Percentiles rank a stretch among this genome's conserved stretches.
phyloP scores from a whole-genome alignment of 2,329 filamentous ascomycete genomes.

The Hypoxylon sp. region DNA sequence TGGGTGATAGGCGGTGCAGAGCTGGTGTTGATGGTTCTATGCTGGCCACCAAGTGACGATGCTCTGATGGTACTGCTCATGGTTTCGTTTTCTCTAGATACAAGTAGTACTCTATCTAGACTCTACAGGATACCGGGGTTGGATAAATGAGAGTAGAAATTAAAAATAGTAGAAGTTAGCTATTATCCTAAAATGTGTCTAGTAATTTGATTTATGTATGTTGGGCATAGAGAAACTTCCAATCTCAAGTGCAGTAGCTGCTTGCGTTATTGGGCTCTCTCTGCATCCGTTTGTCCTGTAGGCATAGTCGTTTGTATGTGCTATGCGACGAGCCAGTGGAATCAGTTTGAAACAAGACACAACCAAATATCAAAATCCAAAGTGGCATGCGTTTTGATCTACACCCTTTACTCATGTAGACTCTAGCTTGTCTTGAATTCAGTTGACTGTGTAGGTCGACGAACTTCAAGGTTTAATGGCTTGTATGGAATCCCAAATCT shows the following conservation, averaged over 20 bases:
- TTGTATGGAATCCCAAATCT: no score
- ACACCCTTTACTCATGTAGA: no score
- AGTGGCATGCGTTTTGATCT: slow-evolving; percentile 5
- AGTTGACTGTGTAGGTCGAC: no score
- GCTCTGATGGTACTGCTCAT: no score
- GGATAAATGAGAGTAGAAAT: background rate
- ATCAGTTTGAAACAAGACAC: slow-evolving; percentile 13
- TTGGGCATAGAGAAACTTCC: background rate
- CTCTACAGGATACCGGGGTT: background rate
- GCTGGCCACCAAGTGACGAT: no score
- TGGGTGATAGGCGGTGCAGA: background rate
- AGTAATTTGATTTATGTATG: slow-evolving; percentile 3
- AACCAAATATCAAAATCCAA: slow-evolving; percentile 4
- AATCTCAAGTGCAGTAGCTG: background rate
- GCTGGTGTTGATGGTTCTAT: slow-evolving; percentile 10
- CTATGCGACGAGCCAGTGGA: slow-evolving; percentile 7
- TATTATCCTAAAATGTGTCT: slow-evolving; percentile 1
- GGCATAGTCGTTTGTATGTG: slow-evolving; percentile 25
- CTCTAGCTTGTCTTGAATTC: no score
- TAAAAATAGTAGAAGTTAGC: background rate
- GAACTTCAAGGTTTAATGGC: no score
- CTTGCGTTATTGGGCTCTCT: slow-evolving; percentile 9
- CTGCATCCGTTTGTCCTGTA: slow-evolving; percentile 22
- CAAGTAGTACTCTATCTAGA: slow-evolving; percentile 1
- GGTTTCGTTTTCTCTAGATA: background rate